Evolutionary conservation across 495 filamentous ascomycete species (phyloP).

Genomic region (Talaromyces adpressus): DNA sequence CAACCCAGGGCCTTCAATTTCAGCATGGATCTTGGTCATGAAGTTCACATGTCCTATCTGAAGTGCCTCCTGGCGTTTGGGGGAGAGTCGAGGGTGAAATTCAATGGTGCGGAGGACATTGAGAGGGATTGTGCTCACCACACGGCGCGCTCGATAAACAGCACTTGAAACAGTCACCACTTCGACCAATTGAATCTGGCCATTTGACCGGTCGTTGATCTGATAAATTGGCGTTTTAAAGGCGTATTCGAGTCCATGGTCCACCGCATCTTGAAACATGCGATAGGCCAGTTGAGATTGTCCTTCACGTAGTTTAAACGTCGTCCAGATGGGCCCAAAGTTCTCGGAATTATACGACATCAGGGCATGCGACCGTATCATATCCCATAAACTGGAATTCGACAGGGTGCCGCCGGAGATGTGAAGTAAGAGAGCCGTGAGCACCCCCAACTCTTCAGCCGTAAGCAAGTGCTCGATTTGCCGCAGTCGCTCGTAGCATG

Average conservation of each 20-base stretch:
- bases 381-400: constrained; percentile 19
- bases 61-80: constrained; percentile 13
- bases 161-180: constrained; percentile 13
- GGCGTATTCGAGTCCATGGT: constrained; percentile 15
- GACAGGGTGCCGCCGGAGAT: constrained; percentile 17
- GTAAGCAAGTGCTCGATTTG: constrained; percentile 14
- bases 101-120: constrained; percentile 15
- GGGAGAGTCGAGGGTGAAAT: constrained; percentile 17
- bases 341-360: constrained; percentile 9
- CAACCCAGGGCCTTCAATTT: constrained; percentile 7
- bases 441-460: constrained; percentile 12
- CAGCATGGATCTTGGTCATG: constrained; percentile 19
- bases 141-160: constrained; percentile 12
- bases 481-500: constrained; percentile 16
- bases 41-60: constrained; percentile 14
- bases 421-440: constrained; percentile 17
- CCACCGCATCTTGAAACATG: constrained; percentile 20
- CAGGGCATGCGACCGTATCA: constrained; percentile 21
- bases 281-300: constrained; percentile 20
- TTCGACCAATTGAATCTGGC: constrained; percentile 8
- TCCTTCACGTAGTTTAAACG: constrained; percentile 21
- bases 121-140: constrained; percentile 19
- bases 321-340: constrained; percentile 9
- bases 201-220: constrained; percentile 10
- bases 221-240: constrained; percentile 18